Conservation (phyloP, 768 basidiomycete genomes). For the Leccinum disarticulatum region DNA sequence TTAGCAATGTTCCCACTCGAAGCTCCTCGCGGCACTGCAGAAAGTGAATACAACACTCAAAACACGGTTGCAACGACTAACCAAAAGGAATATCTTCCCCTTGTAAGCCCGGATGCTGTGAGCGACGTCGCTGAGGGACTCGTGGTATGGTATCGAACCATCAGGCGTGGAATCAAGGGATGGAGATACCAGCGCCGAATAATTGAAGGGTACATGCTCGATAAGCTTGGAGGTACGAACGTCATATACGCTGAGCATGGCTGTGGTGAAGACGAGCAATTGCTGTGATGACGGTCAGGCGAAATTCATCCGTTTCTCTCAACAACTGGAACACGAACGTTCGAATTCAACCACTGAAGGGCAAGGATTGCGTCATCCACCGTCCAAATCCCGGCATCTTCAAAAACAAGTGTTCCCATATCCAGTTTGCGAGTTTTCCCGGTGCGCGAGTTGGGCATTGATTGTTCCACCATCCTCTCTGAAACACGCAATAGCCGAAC, state of each 20-base stretch:
- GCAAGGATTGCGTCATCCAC: slow-evolving; percentile 64
- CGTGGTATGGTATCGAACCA: slow-evolving; percentile 47
- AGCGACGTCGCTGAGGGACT: slow-evolving; percentile 52
- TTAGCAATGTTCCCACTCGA: slow-evolving; percentile 80
- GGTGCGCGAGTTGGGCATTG: slow-evolving; percentile 50
- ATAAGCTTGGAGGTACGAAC: slow-evolving; percentile 52
- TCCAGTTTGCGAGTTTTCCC: slow-evolving; percentile 61
- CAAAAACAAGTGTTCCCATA: slow-evolving; percentile 63
- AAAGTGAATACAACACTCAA: slow-evolving; percentile 6
- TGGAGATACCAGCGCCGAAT: slow-evolving; percentile 55
- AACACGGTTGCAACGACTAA: slow-evolving; percentile 38
- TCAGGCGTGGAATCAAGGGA: slow-evolving; percentile 46
- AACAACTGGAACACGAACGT: slow-evolving; percentile 59
- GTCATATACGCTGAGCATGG: slow-evolving; percentile 70
- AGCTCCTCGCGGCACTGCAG: slow-evolving; percentile 64
- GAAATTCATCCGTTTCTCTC: background rate
- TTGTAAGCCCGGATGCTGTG: slow-evolving; percentile 83
- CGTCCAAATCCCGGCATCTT: slow-evolving; percentile 58
- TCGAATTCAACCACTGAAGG: slow-evolving; percentile 84
- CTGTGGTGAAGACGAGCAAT: slow-evolving; percentile 60
- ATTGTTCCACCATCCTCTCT: slow-evolving; percentile 55
- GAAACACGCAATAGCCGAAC: slow-evolving; percentile 66
- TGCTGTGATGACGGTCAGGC: slow-evolving; percentile 46
- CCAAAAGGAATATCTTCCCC: slow-evolving; percentile 87
- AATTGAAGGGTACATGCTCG: slow-evolving; percentile 61